Base-by-base conservation (phyloP, 164 flowering plant genomes). In the Magnolia kwangsiensis region DNA sequence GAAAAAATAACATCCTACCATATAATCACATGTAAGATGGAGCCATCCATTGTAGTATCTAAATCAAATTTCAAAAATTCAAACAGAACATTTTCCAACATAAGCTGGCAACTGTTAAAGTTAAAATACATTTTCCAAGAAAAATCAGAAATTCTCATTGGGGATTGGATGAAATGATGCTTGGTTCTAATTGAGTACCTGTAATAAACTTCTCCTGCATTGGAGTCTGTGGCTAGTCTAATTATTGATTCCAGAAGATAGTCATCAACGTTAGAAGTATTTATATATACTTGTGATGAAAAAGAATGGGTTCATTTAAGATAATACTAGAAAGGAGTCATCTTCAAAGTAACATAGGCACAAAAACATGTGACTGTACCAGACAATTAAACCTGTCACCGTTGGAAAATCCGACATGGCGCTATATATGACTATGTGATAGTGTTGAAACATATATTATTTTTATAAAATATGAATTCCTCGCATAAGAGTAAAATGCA, bases 141-240 rank as follows among this genome's bases (percentile, higher is more conserved):
- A 31, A 31, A 31, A 31, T 4, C 37, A 31, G n/a, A 63, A 19
- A 10, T 64, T 64, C 11, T 64, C 24, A 13, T 6, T 5, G 68
- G 37, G 29, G 68, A n/a, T 14, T 4, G 14, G 68, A 21, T 65
- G 11, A 51, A 21, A 20, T 65, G 24, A 65, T 20, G 27, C 10
- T 20, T 65, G 27, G 10, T 65, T 65, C 68, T 65, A 65, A 6
- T 65, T 10, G 9, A 29, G n/a, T 77, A 93, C 98, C 99, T 91
- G 86, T 96, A 96, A 80, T 96, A 96, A 61, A 96, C 99, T 85
- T 96, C 98, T 75, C 96, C 94, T 7, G 99, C 94, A 82, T 93
- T 93, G 51, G 99, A 98, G 78, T 96, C 98, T 45, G 81, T 86
- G 63, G 99, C 92, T 50, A 98, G 99, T 74, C 63, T 85, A 20